phyloP scores from a whole-genome alignment of 805 yeast genomes.

The Saccharomyces kudriavzevii region DNA sequence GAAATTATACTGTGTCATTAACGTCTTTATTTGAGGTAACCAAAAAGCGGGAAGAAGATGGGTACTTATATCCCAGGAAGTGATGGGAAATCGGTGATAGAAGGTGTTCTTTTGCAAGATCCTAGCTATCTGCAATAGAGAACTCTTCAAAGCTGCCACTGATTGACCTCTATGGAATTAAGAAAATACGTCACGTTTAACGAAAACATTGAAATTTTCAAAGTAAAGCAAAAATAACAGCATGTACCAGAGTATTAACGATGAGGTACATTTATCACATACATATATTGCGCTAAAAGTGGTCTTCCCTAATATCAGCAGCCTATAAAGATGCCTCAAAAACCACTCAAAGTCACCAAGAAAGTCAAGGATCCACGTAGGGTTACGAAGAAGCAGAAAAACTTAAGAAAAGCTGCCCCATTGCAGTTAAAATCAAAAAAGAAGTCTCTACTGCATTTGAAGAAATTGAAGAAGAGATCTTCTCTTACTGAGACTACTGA shows the following conservation, averaged over 20 bases:
- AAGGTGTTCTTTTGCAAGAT: background rate
- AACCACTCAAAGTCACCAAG: slow-evolving; percentile 47
- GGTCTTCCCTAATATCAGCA: background rate
- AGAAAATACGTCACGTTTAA: background rate
- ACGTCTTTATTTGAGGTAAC: background rate
- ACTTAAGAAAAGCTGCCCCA: slow-evolving; percentile 68
- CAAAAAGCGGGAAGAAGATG: background rate
- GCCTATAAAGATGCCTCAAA: slow-evolving; percentile 55
- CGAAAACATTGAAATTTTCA: background rate
- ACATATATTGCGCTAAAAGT: background rate
- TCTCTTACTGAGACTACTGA: slow-evolving; percentile 60
- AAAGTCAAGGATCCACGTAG: slow-evolving; percentile 35
- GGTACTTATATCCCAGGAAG: background rate
- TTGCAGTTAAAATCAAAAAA: slow-evolving; percentile 61
- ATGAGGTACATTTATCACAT: background rate
- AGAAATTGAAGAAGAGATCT: slow-evolving; percentile 46
- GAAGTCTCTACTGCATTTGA: slow-evolving; percentile 41
- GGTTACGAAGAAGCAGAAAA: slow-evolving; percentile 53
- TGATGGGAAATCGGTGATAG: background rate
- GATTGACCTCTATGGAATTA: background rate
- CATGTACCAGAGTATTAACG: background rate
- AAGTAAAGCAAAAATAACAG: background rate
- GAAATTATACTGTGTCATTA: slow-evolving; percentile 29
- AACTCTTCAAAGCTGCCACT: slow-evolving; percentile 8
- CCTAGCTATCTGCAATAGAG: slow-evolving; percentile 15